These are phyloP conservation scores for Artemisia argyi DNA, from an alignment of 129 eudicot species.

Conservation along the genomic window DNA sequence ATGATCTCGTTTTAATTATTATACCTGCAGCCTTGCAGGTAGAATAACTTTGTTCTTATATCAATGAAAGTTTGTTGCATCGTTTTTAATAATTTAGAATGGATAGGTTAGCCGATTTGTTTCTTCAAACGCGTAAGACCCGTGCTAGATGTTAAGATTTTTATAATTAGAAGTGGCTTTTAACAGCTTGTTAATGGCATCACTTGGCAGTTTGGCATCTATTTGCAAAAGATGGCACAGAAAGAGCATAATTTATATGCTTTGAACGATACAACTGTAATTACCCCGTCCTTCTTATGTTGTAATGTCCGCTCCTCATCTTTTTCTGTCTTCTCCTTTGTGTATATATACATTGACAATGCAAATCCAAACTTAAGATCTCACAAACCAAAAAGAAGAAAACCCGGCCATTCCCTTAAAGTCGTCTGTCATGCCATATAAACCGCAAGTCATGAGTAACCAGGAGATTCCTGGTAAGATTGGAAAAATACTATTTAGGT, in stretches of 20 bases:
- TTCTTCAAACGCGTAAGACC: too few species aligned
- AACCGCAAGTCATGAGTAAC: background rate
- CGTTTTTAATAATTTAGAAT: too few species aligned
- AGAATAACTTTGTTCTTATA: too few species aligned
- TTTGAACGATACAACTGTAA: background rate
- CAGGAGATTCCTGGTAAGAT: background rate
- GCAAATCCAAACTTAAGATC: background rate
- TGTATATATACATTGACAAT: background rate
- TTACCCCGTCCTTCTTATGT: background rate
- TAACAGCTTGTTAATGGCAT: background rate
- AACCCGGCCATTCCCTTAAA: background rate
- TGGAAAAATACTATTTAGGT: background rate
- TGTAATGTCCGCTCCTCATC: slow-evolving; percentile 2
- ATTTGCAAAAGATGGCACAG: background rate
- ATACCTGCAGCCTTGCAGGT: too few species aligned
- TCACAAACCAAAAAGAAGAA: background rate
- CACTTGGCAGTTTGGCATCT: slow-evolving; percentile 10
- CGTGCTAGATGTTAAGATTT: too few species aligned
- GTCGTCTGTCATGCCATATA: background rate
- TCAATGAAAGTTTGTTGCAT: too few species aligned
- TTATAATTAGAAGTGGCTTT: too few species aligned
- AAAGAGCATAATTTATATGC: background rate
- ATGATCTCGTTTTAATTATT: too few species aligned
- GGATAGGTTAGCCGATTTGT: too few species aligned
- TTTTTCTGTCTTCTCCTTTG: background rate